Percentiles rank a stretch among this genome's conserved stretches.
Evolutionary conservation across 2,329 filamentous ascomycete species (phyloP).

Genomic region (Tolypocladium pustulatum): DNA sequence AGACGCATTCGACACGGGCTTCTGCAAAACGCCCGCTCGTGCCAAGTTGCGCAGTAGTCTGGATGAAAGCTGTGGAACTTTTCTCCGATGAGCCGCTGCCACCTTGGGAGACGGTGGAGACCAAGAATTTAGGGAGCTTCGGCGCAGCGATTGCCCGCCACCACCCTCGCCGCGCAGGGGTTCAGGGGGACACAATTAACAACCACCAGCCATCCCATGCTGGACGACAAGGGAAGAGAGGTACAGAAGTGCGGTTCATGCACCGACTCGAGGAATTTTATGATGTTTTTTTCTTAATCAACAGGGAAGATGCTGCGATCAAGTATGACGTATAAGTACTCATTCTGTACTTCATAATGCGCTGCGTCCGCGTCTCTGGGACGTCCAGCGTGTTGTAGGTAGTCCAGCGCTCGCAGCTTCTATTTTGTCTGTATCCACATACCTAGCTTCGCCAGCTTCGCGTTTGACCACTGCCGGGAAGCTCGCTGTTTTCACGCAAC

Average conservation of each 20-base stretch:
- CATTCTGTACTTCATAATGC: not conserved
- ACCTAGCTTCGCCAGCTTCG: not conserved
- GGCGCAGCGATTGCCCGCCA: not conserved
- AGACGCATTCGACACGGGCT: slow-evolving; percentile 1
- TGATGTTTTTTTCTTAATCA: not conserved
- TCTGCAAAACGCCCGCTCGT: not conserved
- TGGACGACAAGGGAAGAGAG: not conserved
- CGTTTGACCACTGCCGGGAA: not conserved
- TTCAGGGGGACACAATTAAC: no score
- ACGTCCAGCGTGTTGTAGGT: not conserved
- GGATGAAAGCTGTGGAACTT: not conserved
- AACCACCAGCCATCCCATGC: not conserved
- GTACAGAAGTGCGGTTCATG: not conserved
- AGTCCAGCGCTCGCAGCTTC: not conserved
- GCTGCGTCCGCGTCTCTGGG: not conserved
- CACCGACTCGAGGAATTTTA: not conserved
- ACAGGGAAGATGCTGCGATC: no score
- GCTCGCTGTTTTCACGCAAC: not conserved
- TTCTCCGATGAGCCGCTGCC: not conserved
- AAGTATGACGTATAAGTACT: not conserved
- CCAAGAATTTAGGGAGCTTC: not conserved
- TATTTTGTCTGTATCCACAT: not conserved
- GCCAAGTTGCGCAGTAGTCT: not conserved
- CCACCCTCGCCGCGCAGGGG: not conserved
- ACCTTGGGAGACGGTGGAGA: not conserved